Evolutionary conservation across 202 grass and related monocot genomes (phyloP), one percentile per base, ranked within the genome.

Genomic region (Setaria viridis): DNA sequence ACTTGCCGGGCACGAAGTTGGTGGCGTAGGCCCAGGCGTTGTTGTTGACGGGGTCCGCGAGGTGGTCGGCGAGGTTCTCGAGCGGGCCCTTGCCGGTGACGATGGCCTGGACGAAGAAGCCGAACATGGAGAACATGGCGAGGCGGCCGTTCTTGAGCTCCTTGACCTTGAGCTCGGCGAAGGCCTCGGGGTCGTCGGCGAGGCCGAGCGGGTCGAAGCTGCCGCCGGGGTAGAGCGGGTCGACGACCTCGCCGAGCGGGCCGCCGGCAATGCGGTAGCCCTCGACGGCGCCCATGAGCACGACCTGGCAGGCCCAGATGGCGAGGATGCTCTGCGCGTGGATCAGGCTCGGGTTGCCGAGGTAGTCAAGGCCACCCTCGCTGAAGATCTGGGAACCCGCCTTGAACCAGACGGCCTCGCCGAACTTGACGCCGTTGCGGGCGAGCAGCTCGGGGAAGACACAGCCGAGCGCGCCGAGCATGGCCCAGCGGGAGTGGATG

Each of bases 111-210:
- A 98, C 95, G 76, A 98, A 98, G 91, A 98, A 98, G 0, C 93
- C 93, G 21, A 95, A 98, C 95, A 98, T 98, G 45, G 95, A 98
- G 88, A 98, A 95, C 95, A 98, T 98, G 67, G 95, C 95, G n/a
- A 98, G 95, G 54, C 95, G 86, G 21, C 95, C 93, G 60, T 95
- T 98, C 91, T 98, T 98, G 84, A 98, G 93, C 83, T 98, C 95
- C 83, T 98, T 98, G 11, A 98, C 95, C 93, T 91, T 98, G 29
- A 98, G 93, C 90, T 98, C 95, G 0, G 95, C 95, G 70, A 98
- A 87, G 11, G 91, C 91, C 82, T 94, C 91, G 0, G 91, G 91
- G 86, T 94, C 89, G 16, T 94, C 89, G 21, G 89, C 91, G 2
- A 94, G 62, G 74, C 91, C 91, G n/a, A 94, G 88, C 11, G 88